phyloP scores from a whole-genome alignment of 495 filamentous ascomycete species.

The Annulohypoxylon stygium region DNA sequence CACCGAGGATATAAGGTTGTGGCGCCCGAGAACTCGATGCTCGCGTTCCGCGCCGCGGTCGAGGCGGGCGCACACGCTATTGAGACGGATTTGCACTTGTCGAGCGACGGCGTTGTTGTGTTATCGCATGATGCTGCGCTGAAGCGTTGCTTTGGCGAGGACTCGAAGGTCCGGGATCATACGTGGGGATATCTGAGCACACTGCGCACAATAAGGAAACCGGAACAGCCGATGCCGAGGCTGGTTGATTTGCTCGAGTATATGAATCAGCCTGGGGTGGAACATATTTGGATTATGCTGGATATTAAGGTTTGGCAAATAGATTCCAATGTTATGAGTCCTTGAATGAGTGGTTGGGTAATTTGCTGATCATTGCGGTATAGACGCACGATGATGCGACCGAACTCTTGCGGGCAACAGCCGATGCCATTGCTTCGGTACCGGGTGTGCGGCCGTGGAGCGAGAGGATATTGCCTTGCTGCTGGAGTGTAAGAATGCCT shows the following conservation, averaged over 20 bases:
- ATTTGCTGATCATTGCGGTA: slow-evolving; percentile 11
- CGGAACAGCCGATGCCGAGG: slow-evolving; percentile 78
- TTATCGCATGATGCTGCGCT: slow-evolving; percentile 78
- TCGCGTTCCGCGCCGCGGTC: slow-evolving; percentile 79
- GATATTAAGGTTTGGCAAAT: slow-evolving; percentile 81
- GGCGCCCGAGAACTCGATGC: slow-evolving; percentile 89
- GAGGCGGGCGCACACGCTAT: slow-evolving; percentile 81
- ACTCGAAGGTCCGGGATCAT: slow-evolving; percentile 77
- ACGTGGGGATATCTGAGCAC: slow-evolving; percentile 78
- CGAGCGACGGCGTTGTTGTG: slow-evolving; percentile 86
- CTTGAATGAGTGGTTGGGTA: neutral
- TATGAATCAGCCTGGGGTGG: slow-evolving; percentile 68
- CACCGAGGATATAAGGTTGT: slow-evolving; percentile 86
- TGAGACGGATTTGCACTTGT: slow-evolving; percentile 89
- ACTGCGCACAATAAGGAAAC: slow-evolving; percentile 74
- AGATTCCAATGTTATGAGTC: neutral
- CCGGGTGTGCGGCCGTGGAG: slow-evolving; percentile 70
- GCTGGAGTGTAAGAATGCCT: slow-evolving; percentile 73
- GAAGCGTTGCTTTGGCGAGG: slow-evolving; percentile 81
- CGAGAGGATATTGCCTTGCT: slow-evolving; percentile 79
- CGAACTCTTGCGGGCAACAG: slow-evolving; percentile 74
- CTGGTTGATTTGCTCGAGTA: slow-evolving; percentile 82
- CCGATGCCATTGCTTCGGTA: slow-evolving; percentile 69
- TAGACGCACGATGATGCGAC: slow-evolving; percentile 76
- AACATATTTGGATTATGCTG: slow-evolving; percentile 82